phyloP scores from a whole-genome alignment of 1,284 basidiomycete genomes.

The Cryptococcus neoformans region DNA sequence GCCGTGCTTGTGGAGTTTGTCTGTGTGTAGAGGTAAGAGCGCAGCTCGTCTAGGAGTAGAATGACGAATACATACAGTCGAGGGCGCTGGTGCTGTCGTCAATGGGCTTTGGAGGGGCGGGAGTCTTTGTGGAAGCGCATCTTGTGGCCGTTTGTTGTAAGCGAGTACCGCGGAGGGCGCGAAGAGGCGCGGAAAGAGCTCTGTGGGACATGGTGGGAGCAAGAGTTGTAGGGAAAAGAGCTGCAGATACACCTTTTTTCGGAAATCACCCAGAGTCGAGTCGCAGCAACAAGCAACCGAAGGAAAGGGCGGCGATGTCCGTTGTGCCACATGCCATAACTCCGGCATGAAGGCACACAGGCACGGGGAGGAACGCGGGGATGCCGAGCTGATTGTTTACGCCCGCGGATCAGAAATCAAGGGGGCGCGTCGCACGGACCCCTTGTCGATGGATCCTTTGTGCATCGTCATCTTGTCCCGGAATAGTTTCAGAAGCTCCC shows the following conservation, averaged over 20 bases:
- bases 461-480: no score
- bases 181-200: slow-evolving; percentile 7
- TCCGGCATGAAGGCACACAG: no score
- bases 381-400: no score
- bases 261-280: background rate
- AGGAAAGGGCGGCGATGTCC: no score
- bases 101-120: slow-evolving; percentile 54
- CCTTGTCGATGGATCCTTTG: background rate
- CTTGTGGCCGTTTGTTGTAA: slow-evolving; percentile 9
- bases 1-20: slow-evolving; percentile 46
- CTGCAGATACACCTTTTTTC: background rate
- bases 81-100: slow-evolving; percentile 91
- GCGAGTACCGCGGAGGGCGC: slow-evolving; percentile 6
- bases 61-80: slow-evolving; percentile 72
- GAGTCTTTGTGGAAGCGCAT: slow-evolving; percentile 21
- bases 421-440: no score
- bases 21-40: slow-evolving; percentile 21
- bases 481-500: no score
- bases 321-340: no score
- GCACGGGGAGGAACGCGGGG: no score
- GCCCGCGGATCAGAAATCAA: no score
- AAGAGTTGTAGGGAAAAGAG: background rate
- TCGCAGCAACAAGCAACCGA: no score
- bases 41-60: background rate
- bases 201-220: slow-evolving; percentile 15